These are phyloP conservation scores for Fusarium coffeatum DNA, from an alignment of 2,329 filamentous ascomycete genomes.

Conservation along the genomic window DNA sequence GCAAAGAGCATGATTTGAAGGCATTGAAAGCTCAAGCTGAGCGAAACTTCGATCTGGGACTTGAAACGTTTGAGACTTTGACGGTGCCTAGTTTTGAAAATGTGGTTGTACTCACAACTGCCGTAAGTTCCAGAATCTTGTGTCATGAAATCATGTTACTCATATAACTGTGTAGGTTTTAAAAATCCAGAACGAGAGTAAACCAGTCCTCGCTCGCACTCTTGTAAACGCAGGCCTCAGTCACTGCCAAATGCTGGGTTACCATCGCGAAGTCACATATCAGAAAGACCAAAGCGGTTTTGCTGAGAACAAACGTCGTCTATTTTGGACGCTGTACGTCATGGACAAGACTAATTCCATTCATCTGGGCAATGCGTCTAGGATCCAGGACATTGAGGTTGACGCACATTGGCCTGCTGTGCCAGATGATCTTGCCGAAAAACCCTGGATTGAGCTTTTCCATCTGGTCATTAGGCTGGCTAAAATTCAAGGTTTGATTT, in stretches of 20 bases:
- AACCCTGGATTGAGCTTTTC: constrained; percentile 27
- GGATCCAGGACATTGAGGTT: constrained; percentile 34
- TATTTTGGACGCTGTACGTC: constrained; percentile 38
- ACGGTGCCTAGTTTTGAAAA: constrained; percentile 38
- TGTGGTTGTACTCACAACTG: constrained; percentile 22
- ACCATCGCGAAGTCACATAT: constrained; percentile 33
- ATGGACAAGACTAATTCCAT: constrained; percentile 36
- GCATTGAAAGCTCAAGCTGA: constrained; percentile 16
- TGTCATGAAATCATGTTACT: fast-evolving
- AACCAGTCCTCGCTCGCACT: constrained; percentile 23
- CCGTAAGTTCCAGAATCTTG: background rate
- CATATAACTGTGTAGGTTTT: constrained; percentile 1
- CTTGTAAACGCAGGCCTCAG: constrained; percentile 23
- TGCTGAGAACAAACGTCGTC: constrained; percentile 17
- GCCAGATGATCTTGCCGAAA: constrained; percentile 9
- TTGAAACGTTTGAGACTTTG: constrained; percentile 34
- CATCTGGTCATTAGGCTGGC: constrained; percentile 23
- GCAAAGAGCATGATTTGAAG: constrained; percentile 21
- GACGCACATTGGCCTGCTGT: constrained; percentile 19
- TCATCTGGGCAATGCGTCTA: constrained; percentile 26
- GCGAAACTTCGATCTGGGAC: constrained; percentile 27
- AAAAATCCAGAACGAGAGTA: constrained; percentile 25
- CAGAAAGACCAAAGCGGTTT: constrained; percentile 19
- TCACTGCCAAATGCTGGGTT: constrained; percentile 39
- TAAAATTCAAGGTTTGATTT: constrained; percentile 24